These are phyloP conservation scores for Clathrus columnatus DNA, from an alignment of 768 basidiomycete species.

Conservation along the genomic window DNA sequence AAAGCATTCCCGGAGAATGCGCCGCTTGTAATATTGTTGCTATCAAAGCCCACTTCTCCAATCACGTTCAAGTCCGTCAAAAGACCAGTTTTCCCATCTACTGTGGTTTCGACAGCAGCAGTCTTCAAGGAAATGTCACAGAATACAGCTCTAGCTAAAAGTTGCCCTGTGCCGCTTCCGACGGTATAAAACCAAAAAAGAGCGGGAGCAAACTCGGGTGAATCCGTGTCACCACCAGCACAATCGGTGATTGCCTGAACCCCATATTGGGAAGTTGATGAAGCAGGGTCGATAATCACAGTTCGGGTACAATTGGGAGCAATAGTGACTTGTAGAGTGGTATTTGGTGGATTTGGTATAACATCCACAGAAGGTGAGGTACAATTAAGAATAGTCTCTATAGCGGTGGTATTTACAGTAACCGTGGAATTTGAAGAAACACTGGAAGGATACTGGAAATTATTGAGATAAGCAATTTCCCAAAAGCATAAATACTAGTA, in stretches of 20 bases:
- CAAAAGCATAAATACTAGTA: background rate
- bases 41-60: constrained; percentile 20
- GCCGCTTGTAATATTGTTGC: constrained; percentile 45
- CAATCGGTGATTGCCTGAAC: constrained; percentile 32
- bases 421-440: constrained; percentile 45
- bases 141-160: constrained; percentile 44
- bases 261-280: constrained; percentile 40
- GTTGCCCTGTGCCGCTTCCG: constrained; percentile 16
- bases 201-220: constrained; percentile 38
- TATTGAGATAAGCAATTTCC: background rate
- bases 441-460: constrained; percentile 33
- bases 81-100: constrained; percentile 34
- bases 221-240: constrained; percentile 1
- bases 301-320: constrained; percentile 34
- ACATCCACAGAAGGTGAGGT: constrained; percentile 24
- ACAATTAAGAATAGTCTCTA: constrained; percentile 42
- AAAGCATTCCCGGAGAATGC: constrained; percentile 39
- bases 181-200: constrained; percentile 55
- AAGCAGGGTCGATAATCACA: constrained; percentile 29
- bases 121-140: constrained; percentile 44
- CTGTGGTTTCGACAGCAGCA: constrained; percentile 34
- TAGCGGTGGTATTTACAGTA: constrained; percentile 42
- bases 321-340: constrained; percentile 29
- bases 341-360: constrained; percentile 23
- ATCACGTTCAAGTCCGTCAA: constrained; percentile 30